Conservation (phyloP, 2,329 filamentous ascomycete species). For the Aspergillus neoniger region DNA sequence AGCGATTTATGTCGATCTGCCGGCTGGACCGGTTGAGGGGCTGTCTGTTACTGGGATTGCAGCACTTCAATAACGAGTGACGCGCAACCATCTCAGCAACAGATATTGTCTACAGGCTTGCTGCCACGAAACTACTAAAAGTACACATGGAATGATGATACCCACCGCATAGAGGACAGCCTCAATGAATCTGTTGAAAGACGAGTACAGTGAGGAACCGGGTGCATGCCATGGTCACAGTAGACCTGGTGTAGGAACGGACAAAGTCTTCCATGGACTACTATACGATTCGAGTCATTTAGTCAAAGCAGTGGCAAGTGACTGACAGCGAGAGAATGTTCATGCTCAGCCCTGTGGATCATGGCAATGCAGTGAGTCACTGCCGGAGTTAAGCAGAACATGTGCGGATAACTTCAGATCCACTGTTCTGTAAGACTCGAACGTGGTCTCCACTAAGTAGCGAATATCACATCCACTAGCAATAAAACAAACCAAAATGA, state of each 20-base stretch:
- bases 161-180: no score
- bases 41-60: not conserved
- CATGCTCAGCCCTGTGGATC: constrained; percentile 8
- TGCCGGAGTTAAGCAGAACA: constrained; percentile 2
- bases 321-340: not conserved
- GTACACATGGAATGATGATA: no score
- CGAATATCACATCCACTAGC: no score
- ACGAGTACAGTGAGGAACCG: no score
- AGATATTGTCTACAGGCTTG: no score
- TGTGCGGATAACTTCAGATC: not conserved
- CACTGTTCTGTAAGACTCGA: no score
- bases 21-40: constrained; percentile 9
- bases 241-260: no score
- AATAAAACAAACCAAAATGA: no score
- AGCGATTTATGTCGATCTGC: not conserved
- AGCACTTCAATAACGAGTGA: no score
- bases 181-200: no score
- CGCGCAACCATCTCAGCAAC: not conserved
- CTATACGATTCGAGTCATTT: not conserved
- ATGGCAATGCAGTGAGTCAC: constrained; percentile 6
- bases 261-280: not conserved
- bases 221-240: no score
- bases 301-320: not conserved
- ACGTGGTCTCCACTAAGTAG: not conserved
- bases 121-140: no score